Evolutionary conservation across 1,284 basidiomycete genomes (phyloP), one percentile per base, ranked within the genome.

Genomic region (Cutaneotrichosporon cutaneum): DNA sequence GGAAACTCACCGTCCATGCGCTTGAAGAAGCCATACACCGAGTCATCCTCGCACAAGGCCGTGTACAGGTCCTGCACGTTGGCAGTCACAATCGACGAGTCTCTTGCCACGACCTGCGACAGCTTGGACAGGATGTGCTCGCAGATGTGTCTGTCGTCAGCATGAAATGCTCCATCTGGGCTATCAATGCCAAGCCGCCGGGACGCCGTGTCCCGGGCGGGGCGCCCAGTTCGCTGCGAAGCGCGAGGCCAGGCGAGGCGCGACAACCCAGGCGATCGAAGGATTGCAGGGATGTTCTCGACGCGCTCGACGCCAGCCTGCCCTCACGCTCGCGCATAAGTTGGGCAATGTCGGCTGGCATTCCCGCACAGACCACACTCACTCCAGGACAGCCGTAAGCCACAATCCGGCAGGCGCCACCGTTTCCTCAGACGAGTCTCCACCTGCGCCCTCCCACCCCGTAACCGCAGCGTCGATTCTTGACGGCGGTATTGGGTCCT

Each of bases 321-420:
- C 39, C 39, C 39, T 42, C 39, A n/a, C 18, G 18, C 18, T 42
- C 18, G 39, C 39, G 18, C 39, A 18, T 18, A 42, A 42, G 39
- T 42, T 42, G 39, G 6, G 39, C 16, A 22, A 10, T 47, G 24
- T 51, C 24, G 24, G 13, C 26, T 18, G 26, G 16, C 45, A 26
- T 26, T 26, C 13, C 26, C 48, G 48, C 48, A 32, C 48, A 27
- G 48, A 51, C 48, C 48, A 32, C 48, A 86, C 90, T 81, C 75
- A 93, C 92, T 95, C 92, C 47, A 94, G 82, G 65, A 94, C 89
- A n/a, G 92, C 92, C 13, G 92, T 94, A 59, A 94, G 82, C 82
- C 94, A 95, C 51, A 94, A 77, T 18, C 90, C 88, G 26, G 92
- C 89, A 4, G 91, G 90, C 14, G 88, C 86, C n/a, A 94, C 56